These are phyloP conservation scores for Alternaria sp. DNA, from an alignment of 2,329 filamentous ascomycete genomes.

Conservation along the genomic window DNA sequence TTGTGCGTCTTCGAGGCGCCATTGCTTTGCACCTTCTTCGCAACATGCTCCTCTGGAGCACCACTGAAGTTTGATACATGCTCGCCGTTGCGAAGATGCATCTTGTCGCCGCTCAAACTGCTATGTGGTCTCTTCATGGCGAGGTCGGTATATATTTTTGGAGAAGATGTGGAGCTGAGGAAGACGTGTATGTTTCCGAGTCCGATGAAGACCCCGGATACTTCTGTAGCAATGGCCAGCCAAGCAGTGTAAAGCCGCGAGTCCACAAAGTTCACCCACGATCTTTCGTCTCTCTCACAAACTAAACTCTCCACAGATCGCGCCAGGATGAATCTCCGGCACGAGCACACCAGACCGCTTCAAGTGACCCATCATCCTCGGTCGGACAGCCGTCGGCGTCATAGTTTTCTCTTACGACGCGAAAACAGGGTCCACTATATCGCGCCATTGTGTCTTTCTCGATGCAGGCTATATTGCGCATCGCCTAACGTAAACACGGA, in stretches of 20 bases:
- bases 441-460: background rate
- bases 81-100: conserved; percentile 31
- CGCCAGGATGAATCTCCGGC: conserved; percentile 19
- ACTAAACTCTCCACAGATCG: conserved; percentile 20
- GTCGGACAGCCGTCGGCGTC: conserved; percentile 26
- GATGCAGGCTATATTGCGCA: conserved; percentile 8
- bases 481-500: conserved; percentile 25
- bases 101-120: conserved; percentile 11
- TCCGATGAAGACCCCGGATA: conserved; percentile 17
- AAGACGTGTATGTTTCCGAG: conserved; percentile 10
- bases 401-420: conserved; percentile 16
- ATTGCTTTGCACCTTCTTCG: conserved; percentile 23
- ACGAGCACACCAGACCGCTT: conserved; percentile 5
- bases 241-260: conserved; percentile 25
- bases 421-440: conserved; percentile 9
- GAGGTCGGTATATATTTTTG: background rate
- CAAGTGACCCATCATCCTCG: conserved; percentile 15
- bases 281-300: conserved; percentile 15
- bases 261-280: conserved; percentile 17
- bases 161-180: conserved; percentile 7
- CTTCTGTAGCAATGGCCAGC: conserved; percentile 30
- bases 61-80: conserved; percentile 22
- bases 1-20: conserved; percentile 12
- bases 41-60: conserved; percentile 17
- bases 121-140: conserved; percentile 5